A percentile compares a stretch with the other conserved stretches of the same genome.
Conservation (phyloP, 495 filamentous ascomycete genomes). For the Venustampulla echinocandica region DNA sequence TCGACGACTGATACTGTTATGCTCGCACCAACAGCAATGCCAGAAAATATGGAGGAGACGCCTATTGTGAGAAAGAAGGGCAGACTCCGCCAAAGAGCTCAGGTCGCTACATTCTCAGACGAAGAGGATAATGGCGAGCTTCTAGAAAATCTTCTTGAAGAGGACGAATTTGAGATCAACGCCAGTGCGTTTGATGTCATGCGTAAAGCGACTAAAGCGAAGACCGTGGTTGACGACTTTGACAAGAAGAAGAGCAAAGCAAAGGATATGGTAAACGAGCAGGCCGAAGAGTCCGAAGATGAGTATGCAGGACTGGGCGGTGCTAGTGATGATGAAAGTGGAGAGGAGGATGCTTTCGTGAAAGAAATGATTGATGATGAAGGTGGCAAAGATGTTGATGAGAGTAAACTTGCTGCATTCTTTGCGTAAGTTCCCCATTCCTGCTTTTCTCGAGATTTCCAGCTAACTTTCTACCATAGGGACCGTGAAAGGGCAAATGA, state of each 20-base stretch:
- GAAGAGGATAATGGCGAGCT: conserved; percentile 48
- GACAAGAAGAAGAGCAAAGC: conserved; percentile 85
- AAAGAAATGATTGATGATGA: conserved; percentile 86
- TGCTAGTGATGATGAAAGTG: conserved; percentile 76
- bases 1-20: conserved; percentile 67
- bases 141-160: conserved; percentile 28
- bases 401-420: conserved; percentile 72
- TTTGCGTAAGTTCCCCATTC: conserved; percentile 70
- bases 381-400: conserved; percentile 59
- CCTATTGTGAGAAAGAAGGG: conserved; percentile 53
- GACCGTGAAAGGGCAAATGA: conserved; percentile 60
- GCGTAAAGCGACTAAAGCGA: conserved; percentile 57
- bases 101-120: conserved; percentile 36
- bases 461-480: conserved; percentile 27
- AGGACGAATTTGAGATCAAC: conserved; percentile 44
- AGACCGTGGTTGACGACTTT: conserved; percentile 44
- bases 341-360: conserved; percentile 46
- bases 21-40: conserved; percentile 30
- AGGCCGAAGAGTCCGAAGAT: conserved; percentile 95
- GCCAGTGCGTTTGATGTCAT: conserved; percentile 65
- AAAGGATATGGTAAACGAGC: conserved; percentile 80
- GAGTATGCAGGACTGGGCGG: conserved; percentile 95
- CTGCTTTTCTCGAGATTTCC: neutral
- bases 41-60: conserved; percentile 23
- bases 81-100: conserved; percentile 44